Evolutionary conservation across 192 early-diverging fungal species (phyloP), one percentile per base, ranked within the genome.

Genomic region (Coemansia sp.): DNA sequence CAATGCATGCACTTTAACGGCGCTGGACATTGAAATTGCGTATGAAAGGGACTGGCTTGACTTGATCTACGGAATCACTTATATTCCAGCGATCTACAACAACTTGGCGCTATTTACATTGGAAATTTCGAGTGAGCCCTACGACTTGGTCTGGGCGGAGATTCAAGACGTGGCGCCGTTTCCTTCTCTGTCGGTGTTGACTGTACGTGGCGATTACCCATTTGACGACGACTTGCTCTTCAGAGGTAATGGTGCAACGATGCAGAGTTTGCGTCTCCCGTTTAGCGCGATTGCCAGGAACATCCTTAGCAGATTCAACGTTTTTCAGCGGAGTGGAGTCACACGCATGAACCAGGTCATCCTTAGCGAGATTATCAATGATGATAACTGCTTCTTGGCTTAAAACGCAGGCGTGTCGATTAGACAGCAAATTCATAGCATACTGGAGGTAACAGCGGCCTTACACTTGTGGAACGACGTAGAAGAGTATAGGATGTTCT

Each of bases 211-310:
- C 18, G n/a, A 20, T 18, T 53, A 53, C 18, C 52, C 52, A 1
- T 53, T 53, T 22, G 52, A 27, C 24, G 52, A 53, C 18, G 24
- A 53, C 24, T 20, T 53, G 20, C 52, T 53, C 9, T 53, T 53
- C 11, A 53, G 52, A 18, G 52, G 52, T 22, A 53, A 53, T 18
- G 20, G 24, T 2, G 52, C 12, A 11, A 24, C 52, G 10, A 13
- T 53, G 20, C 52, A 27, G 18, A 53, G 18, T 12, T 18, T 27
- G 18, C 52, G 20, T 3, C 12, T 53, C 24, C 52, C 52, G 8
- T 53, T 53, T 53, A 53, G 52, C 52, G 52, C 52, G 10, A 10
- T 53, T 53, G n/a, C 52, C 52, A 53, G 20, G 11, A 27, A 53
- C 24, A 12, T 29, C 9, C 24, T 53, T 13, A 18, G 24, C 18